A percentile compares a stretch with the other conserved stretches of the same genome.
Conservation (phyloP, 106 monocot genomes). For the Posidonia australis region DNA sequence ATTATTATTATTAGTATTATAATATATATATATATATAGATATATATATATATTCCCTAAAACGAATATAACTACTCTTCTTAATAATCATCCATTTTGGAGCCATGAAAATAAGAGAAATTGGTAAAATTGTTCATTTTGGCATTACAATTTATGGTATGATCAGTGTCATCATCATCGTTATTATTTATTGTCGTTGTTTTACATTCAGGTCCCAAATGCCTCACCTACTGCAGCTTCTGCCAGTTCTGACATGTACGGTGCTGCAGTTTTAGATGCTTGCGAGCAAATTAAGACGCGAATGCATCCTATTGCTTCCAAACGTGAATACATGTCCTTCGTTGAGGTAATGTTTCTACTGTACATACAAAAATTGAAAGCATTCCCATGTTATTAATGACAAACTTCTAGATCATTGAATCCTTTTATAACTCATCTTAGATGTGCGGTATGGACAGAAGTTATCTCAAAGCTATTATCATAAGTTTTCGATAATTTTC, state of each 20-base stretch:
- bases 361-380: background rate
- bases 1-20: too few species aligned
- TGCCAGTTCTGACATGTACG: constrained; percentile 98
- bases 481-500: too few species aligned
- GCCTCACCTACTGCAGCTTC: constrained; percentile 98
- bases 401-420: too few species aligned
- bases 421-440: too few species aligned
- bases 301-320: constrained; percentile 61
- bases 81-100: too few species aligned
- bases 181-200: background rate
- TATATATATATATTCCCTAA: too few species aligned
- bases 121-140: background rate
- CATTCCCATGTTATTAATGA: too few species aligned
- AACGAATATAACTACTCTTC: too few species aligned
- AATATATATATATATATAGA: too few species aligned
- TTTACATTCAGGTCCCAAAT: constrained; percentile 67
- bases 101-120: too few species aligned
- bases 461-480: too few species aligned
- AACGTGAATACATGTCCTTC: constrained; percentile 45
- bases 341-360: constrained; percentile 42
- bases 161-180: background rate
- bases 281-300: constrained; percentile 88
- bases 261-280: constrained; percentile 96
- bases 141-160: background rate
- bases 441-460: too few species aligned